These are phyloP conservation scores for Aspergillus sp. DNA, from an alignment of 2,329 filamentous ascomycete species.

Conservation along the genomic window DNA sequence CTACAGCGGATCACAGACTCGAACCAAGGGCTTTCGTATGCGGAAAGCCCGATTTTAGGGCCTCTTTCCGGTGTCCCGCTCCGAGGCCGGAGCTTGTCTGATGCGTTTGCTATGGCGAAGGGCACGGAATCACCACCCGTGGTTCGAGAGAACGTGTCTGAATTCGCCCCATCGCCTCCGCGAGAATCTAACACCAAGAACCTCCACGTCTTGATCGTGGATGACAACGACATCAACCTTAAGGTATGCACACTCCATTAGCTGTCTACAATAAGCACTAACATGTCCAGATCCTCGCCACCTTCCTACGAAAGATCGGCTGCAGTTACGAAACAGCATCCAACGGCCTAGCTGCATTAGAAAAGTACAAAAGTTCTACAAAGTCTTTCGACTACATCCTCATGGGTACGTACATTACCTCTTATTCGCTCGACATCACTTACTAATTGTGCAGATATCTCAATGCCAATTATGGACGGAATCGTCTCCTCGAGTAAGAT, in stretches of 20 bases:
- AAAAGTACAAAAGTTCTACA: constrained; percentile 33
- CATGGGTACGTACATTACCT: constrained; percentile 29
- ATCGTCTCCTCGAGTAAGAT: constrained; percentile 46
- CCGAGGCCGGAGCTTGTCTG: constrained; percentile 18
- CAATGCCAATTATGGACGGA: constrained; percentile 49
- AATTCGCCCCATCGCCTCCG: constrained; percentile 9
- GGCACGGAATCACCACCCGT: constrained; percentile 19
- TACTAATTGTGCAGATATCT: constrained; percentile 38
- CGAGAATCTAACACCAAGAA: constrained; percentile 3
- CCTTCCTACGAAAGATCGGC: constrained; percentile 42
- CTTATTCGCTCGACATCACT: no score
- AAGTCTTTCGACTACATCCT: constrained; percentile 39
- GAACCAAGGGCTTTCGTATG: background rate
- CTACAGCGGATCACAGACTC: constrained; percentile 18
- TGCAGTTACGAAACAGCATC: constrained; percentile 39
- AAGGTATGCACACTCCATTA: constrained; percentile 19
- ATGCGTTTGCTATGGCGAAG: constrained; percentile 19
- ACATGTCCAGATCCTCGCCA: constrained; percentile 34
- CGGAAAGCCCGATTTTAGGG: constrained; percentile 8
- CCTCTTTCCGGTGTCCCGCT: constrained; percentile 13
- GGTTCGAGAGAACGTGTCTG: constrained; percentile 16
- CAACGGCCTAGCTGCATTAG: constrained; percentile 42
- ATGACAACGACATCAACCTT: constrained; percentile 47
- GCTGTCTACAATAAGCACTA: background rate
- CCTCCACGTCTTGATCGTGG: constrained; percentile 40